Evolutionary conservation across 176 grass and related monocot species (phyloP).

Genomic region (Oryza meyeriana): DNA sequence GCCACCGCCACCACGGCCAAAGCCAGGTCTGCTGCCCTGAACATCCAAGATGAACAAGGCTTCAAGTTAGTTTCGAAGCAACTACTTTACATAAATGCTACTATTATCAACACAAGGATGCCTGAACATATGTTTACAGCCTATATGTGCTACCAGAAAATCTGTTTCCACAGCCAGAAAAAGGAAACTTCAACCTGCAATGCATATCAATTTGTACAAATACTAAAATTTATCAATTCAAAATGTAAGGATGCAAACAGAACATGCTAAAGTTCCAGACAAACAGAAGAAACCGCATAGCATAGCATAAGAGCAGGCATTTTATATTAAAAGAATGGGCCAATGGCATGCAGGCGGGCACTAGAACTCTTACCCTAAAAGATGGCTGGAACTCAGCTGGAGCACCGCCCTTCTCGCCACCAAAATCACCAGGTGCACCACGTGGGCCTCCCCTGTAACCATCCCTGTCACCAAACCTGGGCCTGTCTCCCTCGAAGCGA

Average conservation of each 20-base stretch:
- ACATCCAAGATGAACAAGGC: neutral
- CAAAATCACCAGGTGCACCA: conserved; percentile 73
- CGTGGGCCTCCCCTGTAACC: conserved; percentile 82
- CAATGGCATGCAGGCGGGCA: neutral
- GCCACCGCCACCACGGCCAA: conserved; percentile 68
- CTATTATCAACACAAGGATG: neutral
- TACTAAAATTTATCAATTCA: neutral
- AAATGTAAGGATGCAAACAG: neutral
- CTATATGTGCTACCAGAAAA: too few relatives aligned
- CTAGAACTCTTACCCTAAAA: conserved; percentile 57
- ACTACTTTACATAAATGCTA: neutral
- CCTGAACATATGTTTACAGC: neutral
- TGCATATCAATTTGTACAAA: neutral
- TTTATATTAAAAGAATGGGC: neutral
- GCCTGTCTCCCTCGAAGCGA: conserved; percentile 83
- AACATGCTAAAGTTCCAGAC: neutral
- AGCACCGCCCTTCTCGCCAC: conserved; percentile 80
- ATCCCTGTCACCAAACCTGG: conserved; percentile 86
- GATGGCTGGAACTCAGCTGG: conserved; percentile 79
- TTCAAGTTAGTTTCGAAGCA: neutral
- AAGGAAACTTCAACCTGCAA: neutral
- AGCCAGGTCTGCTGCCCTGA: conserved; percentile 74
- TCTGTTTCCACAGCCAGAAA: too few relatives aligned
- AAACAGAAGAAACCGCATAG: neutral
- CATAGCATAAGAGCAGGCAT: too few relatives aligned